phyloP scores from a whole-genome alignment of 1,284 basidiomycete species.

The Stygiomarasmius scandens region DNA sequence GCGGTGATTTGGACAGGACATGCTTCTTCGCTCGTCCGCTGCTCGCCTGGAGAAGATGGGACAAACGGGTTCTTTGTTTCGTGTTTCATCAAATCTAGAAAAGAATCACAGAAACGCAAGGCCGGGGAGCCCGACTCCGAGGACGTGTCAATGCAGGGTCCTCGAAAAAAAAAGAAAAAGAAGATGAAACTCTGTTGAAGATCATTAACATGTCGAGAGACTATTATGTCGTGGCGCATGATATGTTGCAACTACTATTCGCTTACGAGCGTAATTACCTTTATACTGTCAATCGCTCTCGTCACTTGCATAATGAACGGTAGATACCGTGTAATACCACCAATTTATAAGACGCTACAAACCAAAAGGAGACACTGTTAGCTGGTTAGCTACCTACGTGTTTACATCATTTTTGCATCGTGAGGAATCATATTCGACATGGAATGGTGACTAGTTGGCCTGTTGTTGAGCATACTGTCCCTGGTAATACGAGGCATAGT shows the following conservation, averaged over 20 bases:
- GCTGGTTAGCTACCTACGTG: slow-evolving; percentile 6
- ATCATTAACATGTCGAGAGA: neutral
- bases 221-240: neutral
- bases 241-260: neutral
- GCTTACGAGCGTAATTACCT: neutral
- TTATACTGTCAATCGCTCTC: neutral
- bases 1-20: slow-evolving; percentile 27
- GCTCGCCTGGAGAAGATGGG: slow-evolving; percentile 80
- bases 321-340: neutral
- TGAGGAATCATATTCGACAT: too few species aligned
- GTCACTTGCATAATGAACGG: neutral
- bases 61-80: slow-evolving; percentile 97
- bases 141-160: neutral
- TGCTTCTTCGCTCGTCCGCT: slow-evolving; percentile 78
- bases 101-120: slow-evolving; percentile 2
- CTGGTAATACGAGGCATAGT: slow-evolving; percentile 83
- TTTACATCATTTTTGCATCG: neutral
- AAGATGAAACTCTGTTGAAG: slow-evolving; percentile 9
- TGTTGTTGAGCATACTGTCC: slow-evolving; percentile 78
- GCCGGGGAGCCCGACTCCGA: slow-evolving; percentile 16
- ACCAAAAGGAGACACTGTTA: neutral
- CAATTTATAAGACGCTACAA: neutral
- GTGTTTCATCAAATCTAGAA: slow-evolving; percentile 62
- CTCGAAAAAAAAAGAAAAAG: slow-evolving; percentile 16
- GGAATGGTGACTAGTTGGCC: too few species aligned